Conservation (phyloP, 2,329 filamentous ascomycete species). For the Aciculosporium take region DNA sequence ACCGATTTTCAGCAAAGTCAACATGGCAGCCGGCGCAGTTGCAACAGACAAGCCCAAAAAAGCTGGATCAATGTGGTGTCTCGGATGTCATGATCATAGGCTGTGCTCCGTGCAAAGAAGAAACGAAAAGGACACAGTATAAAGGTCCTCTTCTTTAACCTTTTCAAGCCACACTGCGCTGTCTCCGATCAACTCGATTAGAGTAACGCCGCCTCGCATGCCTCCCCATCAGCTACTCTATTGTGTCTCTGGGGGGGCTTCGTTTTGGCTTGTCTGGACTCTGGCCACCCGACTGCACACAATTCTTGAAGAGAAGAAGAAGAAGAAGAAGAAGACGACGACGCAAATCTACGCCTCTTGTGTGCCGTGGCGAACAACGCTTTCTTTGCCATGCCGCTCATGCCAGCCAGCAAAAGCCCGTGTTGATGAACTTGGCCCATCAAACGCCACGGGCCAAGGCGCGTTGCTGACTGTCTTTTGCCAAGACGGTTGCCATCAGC, state of each 20-base stretch:
- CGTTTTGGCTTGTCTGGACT: neutral
- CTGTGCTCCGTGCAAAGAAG: neutral
- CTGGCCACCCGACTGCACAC: neutral
- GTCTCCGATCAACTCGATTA: neutral
- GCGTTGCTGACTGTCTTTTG: too few species aligned
- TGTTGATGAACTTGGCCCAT: too few species aligned
- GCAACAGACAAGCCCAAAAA: too few species aligned
- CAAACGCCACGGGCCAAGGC: too few species aligned
- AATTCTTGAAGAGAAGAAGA: too few species aligned
- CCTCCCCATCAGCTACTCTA: neutral
- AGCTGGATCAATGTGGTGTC: neutral
- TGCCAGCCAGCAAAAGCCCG: too few species aligned
- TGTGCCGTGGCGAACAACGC: too few species aligned
- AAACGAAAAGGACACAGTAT: too few species aligned
- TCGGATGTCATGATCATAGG: neutral
- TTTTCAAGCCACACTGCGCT: neutral
- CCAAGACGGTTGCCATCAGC: neutral
- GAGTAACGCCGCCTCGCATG: neutral
- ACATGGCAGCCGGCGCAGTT: neutral
- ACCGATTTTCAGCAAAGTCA: neutral
- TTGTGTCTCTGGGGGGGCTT: neutral
- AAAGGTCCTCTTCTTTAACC: too few species aligned
- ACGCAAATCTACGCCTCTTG: too few species aligned
- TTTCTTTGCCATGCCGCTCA: too few species aligned
- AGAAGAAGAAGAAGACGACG: too few species aligned